phyloP scores from a whole-genome alignment of 2,329 filamentous ascomycete species.

The Aaosphaeria pasadenensis region DNA sequence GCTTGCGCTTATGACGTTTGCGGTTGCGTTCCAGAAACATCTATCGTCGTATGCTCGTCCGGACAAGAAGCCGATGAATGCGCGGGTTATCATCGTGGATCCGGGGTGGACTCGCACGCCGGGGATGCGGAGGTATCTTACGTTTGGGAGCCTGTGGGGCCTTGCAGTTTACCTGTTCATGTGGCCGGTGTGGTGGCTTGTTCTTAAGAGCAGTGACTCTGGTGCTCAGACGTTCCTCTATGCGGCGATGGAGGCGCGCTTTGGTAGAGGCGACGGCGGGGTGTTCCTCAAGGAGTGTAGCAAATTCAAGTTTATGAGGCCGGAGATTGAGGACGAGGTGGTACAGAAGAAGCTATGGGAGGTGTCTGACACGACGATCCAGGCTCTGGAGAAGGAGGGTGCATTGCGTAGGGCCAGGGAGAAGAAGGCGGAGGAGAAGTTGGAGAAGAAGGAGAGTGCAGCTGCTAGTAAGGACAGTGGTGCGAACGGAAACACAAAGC shows the following conservation, averaged over 20 bases:
- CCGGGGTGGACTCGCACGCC: constrained; percentile 83
- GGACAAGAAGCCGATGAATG: constrained; percentile 77
- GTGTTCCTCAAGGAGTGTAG: constrained; percentile 87
- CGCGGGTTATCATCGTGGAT: constrained; percentile 82
- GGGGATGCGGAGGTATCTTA: constrained; percentile 83
- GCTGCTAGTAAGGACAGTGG: constrained; percentile 10
- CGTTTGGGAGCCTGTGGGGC: constrained; percentile 77
- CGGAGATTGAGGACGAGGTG: constrained; percentile 74
- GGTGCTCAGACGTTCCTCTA: constrained; percentile 85
- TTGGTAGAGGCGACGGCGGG: constrained; percentile 64
- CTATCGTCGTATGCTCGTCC: constrained; percentile 79
- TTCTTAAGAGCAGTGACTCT: constrained; percentile 79
- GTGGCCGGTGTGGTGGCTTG: constrained; percentile 80
- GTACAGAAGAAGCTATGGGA: constrained; percentile 86
- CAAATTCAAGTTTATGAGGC: constrained; percentile 67
- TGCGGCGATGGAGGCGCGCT: constrained; percentile 76
- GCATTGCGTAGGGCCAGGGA: constrained; percentile 59
- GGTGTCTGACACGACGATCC: constrained; percentile 78
- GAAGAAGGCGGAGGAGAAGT: constrained; percentile 51
- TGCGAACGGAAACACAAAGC: constrained; percentile 11
- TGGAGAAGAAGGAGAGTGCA: constrained; percentile 31
- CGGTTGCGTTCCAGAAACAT: constrained; percentile 87
- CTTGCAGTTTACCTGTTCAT: constrained; percentile 71
- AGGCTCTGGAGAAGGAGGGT: constrained; percentile 73
- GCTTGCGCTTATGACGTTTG: constrained; percentile 84